These are phyloP conservation scores for Cadophora malorum DNA, from an alignment of 2,329 filamentous ascomycete species.

Conservation along the genomic window DNA sequence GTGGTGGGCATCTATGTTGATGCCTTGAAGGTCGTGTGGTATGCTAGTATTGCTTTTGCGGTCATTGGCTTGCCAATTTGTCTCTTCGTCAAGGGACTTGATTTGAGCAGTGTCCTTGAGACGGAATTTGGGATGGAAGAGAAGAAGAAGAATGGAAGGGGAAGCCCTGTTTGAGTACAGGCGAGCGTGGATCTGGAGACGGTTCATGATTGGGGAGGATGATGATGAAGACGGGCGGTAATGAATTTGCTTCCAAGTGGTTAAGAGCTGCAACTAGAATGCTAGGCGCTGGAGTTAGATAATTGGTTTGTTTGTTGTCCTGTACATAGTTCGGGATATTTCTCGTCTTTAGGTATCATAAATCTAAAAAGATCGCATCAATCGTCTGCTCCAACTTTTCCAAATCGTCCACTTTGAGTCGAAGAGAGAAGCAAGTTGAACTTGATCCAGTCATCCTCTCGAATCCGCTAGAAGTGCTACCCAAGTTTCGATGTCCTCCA, in stretches of 20 bases:
- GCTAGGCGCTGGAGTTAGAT: background rate
- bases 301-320: background rate
- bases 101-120: slow-evolving; percentile 16
- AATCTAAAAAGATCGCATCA: background rate
- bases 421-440: background rate
- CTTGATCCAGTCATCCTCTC: background rate
- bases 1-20: slow-evolving; percentile 27
- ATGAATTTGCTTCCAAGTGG: background rate
- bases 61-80: slow-evolving; percentile 22
- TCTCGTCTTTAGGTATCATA: background rate
- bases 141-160: slow-evolving; percentile 21
- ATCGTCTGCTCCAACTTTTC: background rate
- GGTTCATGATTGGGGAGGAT: background rate
- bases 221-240: background rate
- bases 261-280: background rate
- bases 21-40: slow-evolving; percentile 24
- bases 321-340: background rate
- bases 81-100: slow-evolving; percentile 18
- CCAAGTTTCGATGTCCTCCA: background rate
- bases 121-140: slow-evolving; percentile 28
- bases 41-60: slow-evolving; percentile 25
- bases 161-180: slow-evolving; percentile 15
- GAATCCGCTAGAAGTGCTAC: background rate
- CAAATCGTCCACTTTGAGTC: too few relatives aligned
- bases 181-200: background rate